Evolutionary conservation across 2,329 filamentous ascomycete species (phyloP).

Genomic region (Aspergillus quadrilineatus): DNA sequence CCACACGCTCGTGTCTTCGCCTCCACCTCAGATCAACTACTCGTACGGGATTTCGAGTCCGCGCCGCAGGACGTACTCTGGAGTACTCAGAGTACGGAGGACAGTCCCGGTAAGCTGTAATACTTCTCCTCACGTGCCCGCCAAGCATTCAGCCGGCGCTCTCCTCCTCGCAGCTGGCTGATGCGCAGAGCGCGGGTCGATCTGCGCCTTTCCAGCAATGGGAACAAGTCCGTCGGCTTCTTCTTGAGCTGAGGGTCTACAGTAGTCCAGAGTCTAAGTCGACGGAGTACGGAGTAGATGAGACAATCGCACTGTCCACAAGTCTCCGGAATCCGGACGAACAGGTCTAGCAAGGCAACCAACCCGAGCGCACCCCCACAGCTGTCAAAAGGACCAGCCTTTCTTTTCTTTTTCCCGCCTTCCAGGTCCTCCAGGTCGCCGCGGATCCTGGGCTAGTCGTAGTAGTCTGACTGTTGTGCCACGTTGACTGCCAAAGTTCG

Average conservation of each 20-base stretch:
- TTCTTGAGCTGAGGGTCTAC: no score
- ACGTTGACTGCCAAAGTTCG: not conserved
- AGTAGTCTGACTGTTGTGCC: not conserved
- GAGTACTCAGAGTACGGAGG: no score
- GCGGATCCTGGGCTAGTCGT: not conserved
- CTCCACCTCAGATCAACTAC: not conserved
- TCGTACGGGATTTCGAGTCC: not conserved
- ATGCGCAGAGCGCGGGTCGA: not conserved
- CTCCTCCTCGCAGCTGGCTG: no score
- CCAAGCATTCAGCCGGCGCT: not conserved
- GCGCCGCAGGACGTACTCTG: no score
- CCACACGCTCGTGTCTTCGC: not conserved
- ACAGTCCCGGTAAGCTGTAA: no score
- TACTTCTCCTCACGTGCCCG: no score
- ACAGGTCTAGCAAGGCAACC: conserved; percentile 6
- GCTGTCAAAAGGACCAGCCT: conserved; percentile 1
- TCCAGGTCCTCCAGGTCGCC: not conserved
- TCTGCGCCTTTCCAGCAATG: not conserved
- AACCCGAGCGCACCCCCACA: conserved; percentile 1
- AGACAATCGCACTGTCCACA: conserved; percentile 1
- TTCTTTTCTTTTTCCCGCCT: conserved; percentile 2
- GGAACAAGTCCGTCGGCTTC: not conserved
- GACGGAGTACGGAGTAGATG: not conserved
- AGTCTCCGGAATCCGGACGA: not conserved
- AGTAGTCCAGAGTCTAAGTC: not conserved